phyloP scores from a whole-genome alignment of 768 basidiomycete species.

The Hygrocybe coccinea region DNA sequence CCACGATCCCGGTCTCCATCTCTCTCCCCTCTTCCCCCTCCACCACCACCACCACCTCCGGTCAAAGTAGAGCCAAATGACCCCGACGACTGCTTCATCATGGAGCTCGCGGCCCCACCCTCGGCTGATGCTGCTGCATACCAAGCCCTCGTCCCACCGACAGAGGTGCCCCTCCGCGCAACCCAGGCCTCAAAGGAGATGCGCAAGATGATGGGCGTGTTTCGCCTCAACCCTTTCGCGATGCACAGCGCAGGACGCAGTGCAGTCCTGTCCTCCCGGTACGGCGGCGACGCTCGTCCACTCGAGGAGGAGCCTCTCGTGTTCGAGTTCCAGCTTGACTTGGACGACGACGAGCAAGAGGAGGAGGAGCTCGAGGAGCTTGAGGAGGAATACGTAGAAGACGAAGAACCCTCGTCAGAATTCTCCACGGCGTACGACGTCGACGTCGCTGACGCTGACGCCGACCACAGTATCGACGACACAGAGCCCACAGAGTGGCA shows the following conservation, averaged over 20 bases:
- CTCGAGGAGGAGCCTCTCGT: slow-evolving; percentile 55
- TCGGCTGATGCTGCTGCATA: slow-evolving; percentile 7
- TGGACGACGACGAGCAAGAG: slow-evolving; percentile 8
- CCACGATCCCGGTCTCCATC: no score
- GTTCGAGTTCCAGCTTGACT: slow-evolving; percentile 61
- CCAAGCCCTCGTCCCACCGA: slow-evolving; percentile 49
- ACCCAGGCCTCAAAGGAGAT: slow-evolving; percentile 66
- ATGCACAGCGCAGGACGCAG: slow-evolving; percentile 50
- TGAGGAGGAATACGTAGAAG: background rate
- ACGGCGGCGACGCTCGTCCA: slow-evolving; percentile 50
- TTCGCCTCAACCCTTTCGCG: slow-evolving; percentile 67
- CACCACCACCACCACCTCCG: background rate
- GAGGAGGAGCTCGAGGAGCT: background rate
- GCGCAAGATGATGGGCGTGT: slow-evolving; percentile 73
- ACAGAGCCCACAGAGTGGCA: background rate
- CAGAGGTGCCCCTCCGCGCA: slow-evolving; percentile 63
- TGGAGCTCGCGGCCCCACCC: slow-evolving; percentile 8
- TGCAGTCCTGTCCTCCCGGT: slow-evolving; percentile 35
- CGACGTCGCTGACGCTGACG: background rate
- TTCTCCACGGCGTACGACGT: background rate
- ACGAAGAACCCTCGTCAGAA: background rate
- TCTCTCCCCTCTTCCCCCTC: background rate
- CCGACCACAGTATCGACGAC: background rate
- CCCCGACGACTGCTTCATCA: no score
- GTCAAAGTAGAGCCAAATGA: slow-evolving; percentile 19